A percentile compares a stretch with the other conserved stretches of the same genome.
Conservation (phyloP, 352 stramenopile species). For the Phytopythium vexans region DNA sequence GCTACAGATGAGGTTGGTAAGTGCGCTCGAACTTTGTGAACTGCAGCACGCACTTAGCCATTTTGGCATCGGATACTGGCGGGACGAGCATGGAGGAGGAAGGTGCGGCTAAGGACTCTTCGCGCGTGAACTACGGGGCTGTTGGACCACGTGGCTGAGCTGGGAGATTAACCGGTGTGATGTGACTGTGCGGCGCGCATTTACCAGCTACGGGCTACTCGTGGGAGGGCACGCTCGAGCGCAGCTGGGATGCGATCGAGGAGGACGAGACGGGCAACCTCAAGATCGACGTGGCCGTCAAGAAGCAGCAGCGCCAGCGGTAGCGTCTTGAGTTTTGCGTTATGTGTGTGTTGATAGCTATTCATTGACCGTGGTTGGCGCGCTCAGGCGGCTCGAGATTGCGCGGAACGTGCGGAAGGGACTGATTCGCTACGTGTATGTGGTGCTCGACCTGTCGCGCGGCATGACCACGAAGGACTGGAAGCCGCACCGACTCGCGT, state of each 20-base stretch:
- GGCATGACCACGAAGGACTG: constrained; percentile 86
- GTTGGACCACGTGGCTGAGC: neutral
- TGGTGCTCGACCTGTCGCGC: constrained; percentile 84
- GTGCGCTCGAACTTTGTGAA: neutral
- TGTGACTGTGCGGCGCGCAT: neutral
- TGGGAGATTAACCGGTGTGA: too few relatives aligned
- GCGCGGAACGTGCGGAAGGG: constrained; percentile 84
- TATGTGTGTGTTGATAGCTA: too few relatives aligned
- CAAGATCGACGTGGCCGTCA: constrained; percentile 63
- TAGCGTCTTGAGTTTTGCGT: constrained; percentile 12
- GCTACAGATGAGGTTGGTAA: constrained; percentile 4
- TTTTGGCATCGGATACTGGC: neutral
- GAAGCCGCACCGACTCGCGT: constrained; percentile 78
- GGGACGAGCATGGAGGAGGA: constrained; percentile 22
- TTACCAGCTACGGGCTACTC: constrained; percentile 53
- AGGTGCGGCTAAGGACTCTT: constrained; percentile 7
- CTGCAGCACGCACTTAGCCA: neutral
- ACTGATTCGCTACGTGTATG: constrained; percentile 83
- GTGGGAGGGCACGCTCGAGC: constrained; percentile 82
- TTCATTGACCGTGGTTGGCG: neutral
- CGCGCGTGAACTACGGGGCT: too few relatives aligned
- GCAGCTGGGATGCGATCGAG: constrained; percentile 84
- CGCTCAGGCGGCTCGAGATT: constrained; percentile 62
- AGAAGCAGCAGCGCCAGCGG: constrained; percentile 73
- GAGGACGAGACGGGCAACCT: constrained; percentile 82